Conservation (phyloP, 768 basidiomycete species). For the Serendipita vermifera region DNA sequence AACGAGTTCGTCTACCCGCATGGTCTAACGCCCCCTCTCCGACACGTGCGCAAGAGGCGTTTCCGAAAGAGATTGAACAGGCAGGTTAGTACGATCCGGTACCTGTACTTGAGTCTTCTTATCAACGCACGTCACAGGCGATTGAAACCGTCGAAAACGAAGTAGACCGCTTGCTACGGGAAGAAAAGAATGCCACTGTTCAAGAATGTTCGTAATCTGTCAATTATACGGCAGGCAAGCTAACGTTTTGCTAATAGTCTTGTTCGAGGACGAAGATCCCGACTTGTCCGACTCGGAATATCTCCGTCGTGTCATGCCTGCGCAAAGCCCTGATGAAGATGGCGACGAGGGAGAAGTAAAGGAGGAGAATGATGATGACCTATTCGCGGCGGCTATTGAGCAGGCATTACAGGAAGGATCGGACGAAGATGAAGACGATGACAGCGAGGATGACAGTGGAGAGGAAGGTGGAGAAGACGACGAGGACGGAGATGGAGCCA, state of each 20-base stretch:
- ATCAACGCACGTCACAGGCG: slow-evolving; percentile 35
- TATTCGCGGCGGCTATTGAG: slow-evolving; percentile 7
- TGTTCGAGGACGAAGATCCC: slow-evolving; percentile 82
- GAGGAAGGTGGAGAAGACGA: slow-evolving; percentile 84
- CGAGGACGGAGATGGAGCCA: slow-evolving; percentile 45
- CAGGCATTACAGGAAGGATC: slow-evolving; percentile 16
- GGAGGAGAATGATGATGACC: slow-evolving; percentile 46
- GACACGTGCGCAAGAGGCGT: slow-evolving; percentile 78
- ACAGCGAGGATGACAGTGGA: slow-evolving; percentile 53
- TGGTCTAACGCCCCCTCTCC: slow-evolving; percentile 85
- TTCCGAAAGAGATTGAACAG: slow-evolving; percentile 84
- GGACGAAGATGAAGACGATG: slow-evolving; percentile 43
- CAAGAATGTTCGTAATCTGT: slow-evolving; percentile 48
- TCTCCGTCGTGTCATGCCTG: slow-evolving; percentile 53
- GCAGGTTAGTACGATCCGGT: slow-evolving; percentile 36
- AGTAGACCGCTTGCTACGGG: slow-evolving; percentile 73
- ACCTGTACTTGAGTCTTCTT: neutral
- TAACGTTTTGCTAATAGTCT: slow-evolving; percentile 33
- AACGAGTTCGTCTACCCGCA: slow-evolving; percentile 98
- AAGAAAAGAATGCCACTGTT: slow-evolving; percentile 63
- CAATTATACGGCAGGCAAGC: neutral
- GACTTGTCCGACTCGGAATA: slow-evolving; percentile 85
- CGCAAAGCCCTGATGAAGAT: slow-evolving; percentile 39
- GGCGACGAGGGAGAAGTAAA: slow-evolving; percentile 27
- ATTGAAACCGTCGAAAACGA: slow-evolving; percentile 93